Evolutionary conservation across 257 asterid genomes (phyloP).

Genomic region (Vinca minor): DNA sequence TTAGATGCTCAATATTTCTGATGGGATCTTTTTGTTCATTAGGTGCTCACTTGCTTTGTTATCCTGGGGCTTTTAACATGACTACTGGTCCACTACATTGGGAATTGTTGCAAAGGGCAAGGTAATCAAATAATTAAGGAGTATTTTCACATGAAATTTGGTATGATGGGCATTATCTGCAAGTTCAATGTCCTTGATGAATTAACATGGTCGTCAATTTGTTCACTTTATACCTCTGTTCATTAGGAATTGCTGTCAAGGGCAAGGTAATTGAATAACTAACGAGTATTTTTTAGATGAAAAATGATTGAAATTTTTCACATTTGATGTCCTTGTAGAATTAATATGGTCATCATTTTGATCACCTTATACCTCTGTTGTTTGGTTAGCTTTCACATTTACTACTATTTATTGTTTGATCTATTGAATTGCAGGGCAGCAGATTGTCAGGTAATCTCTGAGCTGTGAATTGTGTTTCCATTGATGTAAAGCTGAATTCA

Average conservation of each 20-base stretch:
- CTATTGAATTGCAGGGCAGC: slow-evolving; percentile 67
- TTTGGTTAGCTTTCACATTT: background rate
- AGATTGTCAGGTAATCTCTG: slow-evolving; percentile 60
- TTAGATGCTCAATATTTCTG: slow-evolving; percentile 14
- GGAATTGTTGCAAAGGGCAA: slow-evolving; percentile 83
- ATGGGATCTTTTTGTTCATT: slow-evolving; percentile 18
- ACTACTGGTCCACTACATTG: slow-evolving; percentile 91
- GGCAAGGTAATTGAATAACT: slow-evolving; percentile 48
- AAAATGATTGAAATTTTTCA: background rate
- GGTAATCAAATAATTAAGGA: slow-evolving; percentile 30
- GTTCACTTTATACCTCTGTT: too few species aligned
- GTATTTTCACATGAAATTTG: too few species aligned
- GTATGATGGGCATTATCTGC: background rate
- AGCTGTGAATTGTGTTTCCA: background rate
- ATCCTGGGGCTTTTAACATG: slow-evolving; percentile 96
- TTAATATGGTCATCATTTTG: background rate
- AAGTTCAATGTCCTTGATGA: background rate
- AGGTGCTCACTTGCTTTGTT: slow-evolving; percentile 90
- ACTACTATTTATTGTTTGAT: slow-evolving; percentile 10
- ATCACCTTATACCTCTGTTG: background rate
- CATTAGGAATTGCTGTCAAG: slow-evolving; percentile 81
- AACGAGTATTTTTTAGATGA: too few species aligned
- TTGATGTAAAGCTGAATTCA: background rate
- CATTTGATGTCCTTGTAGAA: background rate
- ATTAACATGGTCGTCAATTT: background rate